Conservation (phyloP, 495 filamentous ascomycete genomes). For the Podospora comata region DNA sequence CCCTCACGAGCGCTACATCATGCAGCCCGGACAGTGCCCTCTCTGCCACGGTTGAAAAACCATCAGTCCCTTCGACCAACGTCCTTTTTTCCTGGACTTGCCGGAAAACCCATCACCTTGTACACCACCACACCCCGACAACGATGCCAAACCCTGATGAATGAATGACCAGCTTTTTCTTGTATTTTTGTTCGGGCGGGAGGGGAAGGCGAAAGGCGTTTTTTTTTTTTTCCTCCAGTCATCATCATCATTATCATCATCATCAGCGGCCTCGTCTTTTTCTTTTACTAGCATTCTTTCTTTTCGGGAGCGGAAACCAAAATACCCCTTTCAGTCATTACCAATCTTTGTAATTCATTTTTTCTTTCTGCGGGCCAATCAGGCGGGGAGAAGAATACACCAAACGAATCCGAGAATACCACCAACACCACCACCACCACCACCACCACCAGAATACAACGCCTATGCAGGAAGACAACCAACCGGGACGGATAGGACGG, state of each 20-base stretch:
- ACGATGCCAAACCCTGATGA: neutral
- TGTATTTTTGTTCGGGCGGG: no score
- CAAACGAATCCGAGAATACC: neutral
- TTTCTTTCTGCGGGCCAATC: neutral
- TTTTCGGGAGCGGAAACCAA: slow-evolving; percentile 5
- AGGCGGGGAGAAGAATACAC: neutral
- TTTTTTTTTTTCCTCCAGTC: neutral
- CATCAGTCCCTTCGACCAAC: no score
- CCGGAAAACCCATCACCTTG: no score
- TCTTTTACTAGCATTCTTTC: neutral
- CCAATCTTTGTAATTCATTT: neutral
- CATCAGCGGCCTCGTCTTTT: neutral
- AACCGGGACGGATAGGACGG: neutral
- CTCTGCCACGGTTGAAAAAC: slow-evolving; percentile 52
- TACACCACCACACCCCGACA: neutral
- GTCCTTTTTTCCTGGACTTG: no score
- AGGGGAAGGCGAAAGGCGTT: neutral
- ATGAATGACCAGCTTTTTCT: neutral
- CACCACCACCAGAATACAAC: no score
- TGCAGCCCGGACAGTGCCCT: slow-evolving; percentile 63
- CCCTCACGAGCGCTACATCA: slow-evolving; percentile 74
- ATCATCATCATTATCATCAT: neutral
- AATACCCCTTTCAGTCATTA: neutral
- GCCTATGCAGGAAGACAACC: neutral
- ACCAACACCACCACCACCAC: no score